A percentile compares a stretch with the other conserved stretches of the same genome.
phyloP scores from a whole-genome alignment of 2,329 filamentous ascomycete genomes.

The Aspergillus sp. region DNA sequence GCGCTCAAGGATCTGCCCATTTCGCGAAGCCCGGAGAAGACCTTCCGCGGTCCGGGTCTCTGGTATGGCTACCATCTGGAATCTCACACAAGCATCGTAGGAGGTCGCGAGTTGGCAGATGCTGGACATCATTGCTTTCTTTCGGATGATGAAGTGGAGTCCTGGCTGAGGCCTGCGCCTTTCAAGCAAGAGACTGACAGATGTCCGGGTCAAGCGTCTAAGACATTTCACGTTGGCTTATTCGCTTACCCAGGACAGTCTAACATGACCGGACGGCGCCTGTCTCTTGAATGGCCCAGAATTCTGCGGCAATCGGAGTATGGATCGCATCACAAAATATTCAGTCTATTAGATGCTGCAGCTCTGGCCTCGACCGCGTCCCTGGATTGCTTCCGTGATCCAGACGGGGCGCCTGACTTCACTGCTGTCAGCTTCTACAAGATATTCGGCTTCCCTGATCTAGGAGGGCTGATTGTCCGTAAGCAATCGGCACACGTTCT shows the following conservation, averaged over 20 bases:
- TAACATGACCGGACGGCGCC: slow-evolving; percentile 14
- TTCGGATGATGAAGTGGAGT: slow-evolving; percentile 7
- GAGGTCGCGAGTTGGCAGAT: slow-evolving; percentile 9
- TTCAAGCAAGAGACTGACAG: neutral
- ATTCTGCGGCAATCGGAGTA: slow-evolving; percentile 5
- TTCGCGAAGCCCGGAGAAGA: slow-evolving; percentile 2
- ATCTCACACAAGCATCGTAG: slow-evolving; percentile 14
- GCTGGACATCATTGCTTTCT: slow-evolving; percentile 9
- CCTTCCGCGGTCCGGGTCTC: slow-evolving; percentile 4
- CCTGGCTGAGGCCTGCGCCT: slow-evolving; percentile 5
- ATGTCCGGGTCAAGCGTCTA: slow-evolving; percentile 2
- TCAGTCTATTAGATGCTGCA: slow-evolving; percentile 12
- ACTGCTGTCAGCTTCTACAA: slow-evolving; percentile 15
- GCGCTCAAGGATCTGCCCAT: neutral
- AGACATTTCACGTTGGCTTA: slow-evolving; percentile 5
- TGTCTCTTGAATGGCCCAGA: slow-evolving; percentile 9
- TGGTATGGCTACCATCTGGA: slow-evolving; percentile 13
- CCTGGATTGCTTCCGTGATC: slow-evolving; percentile 6
- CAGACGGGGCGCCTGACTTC: slow-evolving; percentile 10
- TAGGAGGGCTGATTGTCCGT: slow-evolving; percentile 14
- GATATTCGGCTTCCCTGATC: slow-evolving; percentile 15
- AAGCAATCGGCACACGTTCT: slow-evolving; percentile 5
- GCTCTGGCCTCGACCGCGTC: slow-evolving; percentile 13
- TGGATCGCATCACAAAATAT: slow-evolving; percentile 3
- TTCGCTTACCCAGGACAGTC: slow-evolving; percentile 16